A percentile compares a stretch with the other conserved stretches of the same genome.
phyloP scores from a whole-genome alignment of 2,329 filamentous ascomycete genomes.

The Lojkania enalia region DNA sequence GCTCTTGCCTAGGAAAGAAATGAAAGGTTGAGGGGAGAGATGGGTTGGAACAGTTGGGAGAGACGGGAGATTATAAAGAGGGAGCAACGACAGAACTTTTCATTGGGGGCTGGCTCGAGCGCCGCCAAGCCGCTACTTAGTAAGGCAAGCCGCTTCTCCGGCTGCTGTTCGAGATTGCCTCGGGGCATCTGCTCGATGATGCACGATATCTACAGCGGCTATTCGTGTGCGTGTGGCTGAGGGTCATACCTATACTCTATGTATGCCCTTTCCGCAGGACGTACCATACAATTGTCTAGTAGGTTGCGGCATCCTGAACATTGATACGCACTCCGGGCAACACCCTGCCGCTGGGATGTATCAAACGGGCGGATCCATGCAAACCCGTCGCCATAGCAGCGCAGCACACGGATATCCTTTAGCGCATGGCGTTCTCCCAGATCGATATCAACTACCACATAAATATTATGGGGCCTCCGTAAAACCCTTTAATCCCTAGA shows the following conservation, averaged over 20 bases:
- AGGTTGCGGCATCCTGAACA: too few relatives aligned
- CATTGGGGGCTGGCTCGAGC: too few relatives aligned
- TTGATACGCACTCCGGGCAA: not conserved
- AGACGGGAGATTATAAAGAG: not conserved
- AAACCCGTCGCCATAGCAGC: constrained; percentile 18
- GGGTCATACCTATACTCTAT: too few relatives aligned
- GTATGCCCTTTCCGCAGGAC: too few relatives aligned
- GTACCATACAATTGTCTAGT: too few relatives aligned
- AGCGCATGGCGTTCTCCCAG: constrained; percentile 8
- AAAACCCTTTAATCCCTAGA: not conserved
- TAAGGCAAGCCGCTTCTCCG: not conserved
- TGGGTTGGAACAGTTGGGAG: not conserved
- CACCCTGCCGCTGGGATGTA: not conserved
- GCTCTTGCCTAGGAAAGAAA: constrained; percentile 28
- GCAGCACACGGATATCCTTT: constrained; percentile 17
- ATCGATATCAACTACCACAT: constrained; percentile 5
- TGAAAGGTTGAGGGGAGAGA: constrained; percentile 18
- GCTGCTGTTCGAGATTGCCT: not conserved
- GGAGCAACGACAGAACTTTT: not conserved
- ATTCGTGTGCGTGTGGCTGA: too few relatives aligned
- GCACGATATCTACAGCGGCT: not conserved
- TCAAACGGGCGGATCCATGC: not conserved
- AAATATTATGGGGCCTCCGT: constrained; percentile 19
- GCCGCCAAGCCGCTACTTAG: not conserved
- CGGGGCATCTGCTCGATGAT: not conserved